Evolutionary conservation across 2,329 filamentous ascomycete species (phyloP), one percentile per base, ranked within the genome.

Genomic region (Hypoxylon sp.): DNA sequence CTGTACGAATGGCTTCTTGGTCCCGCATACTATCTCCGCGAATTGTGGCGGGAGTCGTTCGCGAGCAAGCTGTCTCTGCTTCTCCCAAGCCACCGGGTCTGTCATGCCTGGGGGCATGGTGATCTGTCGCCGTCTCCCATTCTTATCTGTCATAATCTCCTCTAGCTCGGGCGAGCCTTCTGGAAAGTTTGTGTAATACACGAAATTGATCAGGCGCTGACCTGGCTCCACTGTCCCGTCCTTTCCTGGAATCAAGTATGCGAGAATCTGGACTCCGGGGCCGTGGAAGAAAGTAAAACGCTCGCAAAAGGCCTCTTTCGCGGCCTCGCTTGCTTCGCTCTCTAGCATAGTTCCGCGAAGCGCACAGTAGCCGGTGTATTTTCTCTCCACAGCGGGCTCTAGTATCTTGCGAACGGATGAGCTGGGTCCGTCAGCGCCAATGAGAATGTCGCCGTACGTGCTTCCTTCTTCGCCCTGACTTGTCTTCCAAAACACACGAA

Each of bases 161-260:
- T 75, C 72, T 1, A 78, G 59, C 49, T 73, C 73, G 1, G 66
- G 6, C 0, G 75, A 77, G 2, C 70, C 72, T 44, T 71, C 73
- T n/a, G 76, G 70, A 54, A 78, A 77, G 56, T 81, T 80, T 59
- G 74, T 74, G 66, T 82, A 82, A 72, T 79, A 83, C 15, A 82
- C 80, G 70, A 78, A 82, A 65, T 81, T 83, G 53, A 81, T 74
- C 13, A 79, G 76, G 0, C 80, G 75, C 19, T 77, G 60, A 2
- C 79, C 80, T 0, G 72, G 75, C 48, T 77, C 72, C 4, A 80
- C 67, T 2, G 73, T 75, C 1, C 80, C 80, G 56, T 77, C 68
- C 19, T 70, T 58, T 0, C 79, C 78, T 0, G 80, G 80, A 41
- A 82, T 81, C 20, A 80, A 71, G 64, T 82, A 82, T 49, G 75